A percentile compares a stretch with the other conserved stretches of the same genome.
Evolutionary conservation across 1,284 basidiomycete species (phyloP).

Genomic region (Meira miltonrushii): DNA sequence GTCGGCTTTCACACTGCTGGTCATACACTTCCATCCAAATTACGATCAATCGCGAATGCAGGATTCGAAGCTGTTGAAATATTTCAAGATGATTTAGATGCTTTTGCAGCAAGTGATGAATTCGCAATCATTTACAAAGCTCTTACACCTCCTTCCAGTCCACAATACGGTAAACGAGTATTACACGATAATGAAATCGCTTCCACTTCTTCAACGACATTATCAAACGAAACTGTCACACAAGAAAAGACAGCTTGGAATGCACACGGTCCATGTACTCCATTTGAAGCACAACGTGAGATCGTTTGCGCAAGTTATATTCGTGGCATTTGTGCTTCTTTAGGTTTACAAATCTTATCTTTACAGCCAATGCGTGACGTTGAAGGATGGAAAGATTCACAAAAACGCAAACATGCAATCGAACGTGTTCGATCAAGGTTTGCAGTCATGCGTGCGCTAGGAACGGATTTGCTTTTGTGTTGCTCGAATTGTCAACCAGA

Average conservation of each 20-base stretch:
- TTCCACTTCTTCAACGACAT: constrained; percentile 23
- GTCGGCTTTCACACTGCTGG: constrained; percentile 32
- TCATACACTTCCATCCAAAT: constrained; percentile 46
- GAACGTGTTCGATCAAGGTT: constrained; percentile 26
- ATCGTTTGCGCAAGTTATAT: constrained; percentile 45
- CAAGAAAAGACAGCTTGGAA: constrained; percentile 17
- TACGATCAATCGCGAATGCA: constrained; percentile 38
- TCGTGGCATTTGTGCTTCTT: constrained; percentile 24
- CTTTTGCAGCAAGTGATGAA: constrained; percentile 36
- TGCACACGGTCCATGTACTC: constrained; percentile 26
- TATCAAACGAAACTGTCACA: not conserved
- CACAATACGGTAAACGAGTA: constrained; percentile 18
- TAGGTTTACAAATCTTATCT: constrained; percentile 46
- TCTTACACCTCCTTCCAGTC: constrained; percentile 30
- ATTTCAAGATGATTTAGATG: constrained; percentile 51
- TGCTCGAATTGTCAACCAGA: constrained; percentile 43
- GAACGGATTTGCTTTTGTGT: constrained; percentile 36
- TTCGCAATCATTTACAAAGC: constrained; percentile 22
- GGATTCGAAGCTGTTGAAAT: constrained; percentile 51
- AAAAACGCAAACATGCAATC: constrained; percentile 22
- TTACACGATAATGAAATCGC: constrained; percentile 10
- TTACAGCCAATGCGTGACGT: constrained; percentile 53
- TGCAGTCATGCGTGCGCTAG: constrained; percentile 36
- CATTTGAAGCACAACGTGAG: constrained; percentile 22
- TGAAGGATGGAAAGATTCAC: constrained; percentile 40